Percentiles rank a stretch among this genome's conserved stretches.
These are phyloP conservation scores for Cystobasidiopsis lactophilus DNA, from an alignment of 768 basidiomycete species.

Conservation along the genomic window DNA sequence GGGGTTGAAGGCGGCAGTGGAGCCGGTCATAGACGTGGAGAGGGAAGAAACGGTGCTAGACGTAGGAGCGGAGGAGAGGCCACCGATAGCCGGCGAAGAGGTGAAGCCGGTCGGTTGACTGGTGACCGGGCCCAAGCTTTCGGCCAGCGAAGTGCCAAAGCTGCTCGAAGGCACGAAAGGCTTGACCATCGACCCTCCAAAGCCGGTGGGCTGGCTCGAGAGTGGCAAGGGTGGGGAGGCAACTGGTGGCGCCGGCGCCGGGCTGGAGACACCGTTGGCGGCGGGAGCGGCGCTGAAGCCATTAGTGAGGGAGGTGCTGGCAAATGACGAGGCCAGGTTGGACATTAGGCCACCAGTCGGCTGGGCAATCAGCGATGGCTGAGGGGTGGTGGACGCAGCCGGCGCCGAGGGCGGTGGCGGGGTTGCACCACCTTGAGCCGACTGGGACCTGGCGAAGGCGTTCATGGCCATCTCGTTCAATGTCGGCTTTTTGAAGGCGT, in stretches of 20 bases:
- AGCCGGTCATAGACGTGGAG: background rate
- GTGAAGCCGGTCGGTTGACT: background rate
- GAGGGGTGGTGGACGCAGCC: background rate
- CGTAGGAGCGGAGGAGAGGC: background rate
- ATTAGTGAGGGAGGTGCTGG: background rate
- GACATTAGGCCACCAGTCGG: conserved; percentile 5
- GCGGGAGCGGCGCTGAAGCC: background rate
- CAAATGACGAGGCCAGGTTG: conserved; percentile 10
- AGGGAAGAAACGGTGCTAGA: background rate
- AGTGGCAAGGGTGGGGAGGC: background rate
- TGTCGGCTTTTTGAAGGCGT: conserved; percentile 37
- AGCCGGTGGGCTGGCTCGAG: conserved; percentile 7
- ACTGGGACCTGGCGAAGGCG: conserved; percentile 26
- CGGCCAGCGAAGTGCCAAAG: conserved; percentile 15
- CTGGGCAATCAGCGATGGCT: background rate
- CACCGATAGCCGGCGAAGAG: background rate
- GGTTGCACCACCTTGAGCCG: conserved; percentile 1
- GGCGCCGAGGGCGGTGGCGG: background rate
- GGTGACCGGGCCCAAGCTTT: background rate
- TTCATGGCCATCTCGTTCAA: conserved; percentile 51
- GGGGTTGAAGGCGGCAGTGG: background rate
- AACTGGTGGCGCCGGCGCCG: background rate
- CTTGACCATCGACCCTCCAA: conserved; percentile 12
- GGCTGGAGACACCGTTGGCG: background rate
- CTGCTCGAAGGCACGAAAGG: conserved; percentile 19